Evolutionary conservation across 164 flowering plant species (phyloP).

Genomic region (Stephania yunnanensis): DNA sequence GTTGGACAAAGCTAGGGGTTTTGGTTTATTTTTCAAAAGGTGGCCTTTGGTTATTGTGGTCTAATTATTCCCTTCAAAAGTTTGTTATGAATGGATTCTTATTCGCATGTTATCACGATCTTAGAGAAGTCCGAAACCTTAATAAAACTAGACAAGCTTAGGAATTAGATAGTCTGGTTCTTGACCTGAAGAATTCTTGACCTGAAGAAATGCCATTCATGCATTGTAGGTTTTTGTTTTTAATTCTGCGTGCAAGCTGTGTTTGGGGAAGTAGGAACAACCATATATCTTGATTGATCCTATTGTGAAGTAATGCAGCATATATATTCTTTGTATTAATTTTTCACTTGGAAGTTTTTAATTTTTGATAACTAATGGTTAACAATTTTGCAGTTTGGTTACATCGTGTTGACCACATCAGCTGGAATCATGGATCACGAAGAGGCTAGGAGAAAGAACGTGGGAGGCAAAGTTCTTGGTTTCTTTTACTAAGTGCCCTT

Average conservation of each 20-base stretch:
- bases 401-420: constrained; percentile 56
- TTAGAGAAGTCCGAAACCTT: too few relatives aligned
- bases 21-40: not conserved
- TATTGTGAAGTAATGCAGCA: not conserved
- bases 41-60: too few relatives aligned
- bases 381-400: constrained; percentile 39
- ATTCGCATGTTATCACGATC: too few relatives aligned
- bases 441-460: constrained; percentile 60
- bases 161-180: too few relatives aligned
- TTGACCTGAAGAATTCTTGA: not conserved
- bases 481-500: constrained; percentile 36
- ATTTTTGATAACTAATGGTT: not conserved
- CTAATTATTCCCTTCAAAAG: too few relatives aligned
- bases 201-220: not conserved
- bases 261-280: not conserved
- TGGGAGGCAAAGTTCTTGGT: constrained; percentile 58
- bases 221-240: not conserved
- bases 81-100: too few relatives aligned
- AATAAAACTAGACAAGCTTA: too few relatives aligned
- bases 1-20: not conserved
- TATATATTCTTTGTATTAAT: not conserved
- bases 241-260: not conserved
- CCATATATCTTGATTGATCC: too few relatives aligned
- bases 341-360: not conserved
- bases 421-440: constrained; percentile 66